phyloP scores from a whole-genome alignment of 202 grass and related monocot genomes.

The Musa balbisiana region DNA sequence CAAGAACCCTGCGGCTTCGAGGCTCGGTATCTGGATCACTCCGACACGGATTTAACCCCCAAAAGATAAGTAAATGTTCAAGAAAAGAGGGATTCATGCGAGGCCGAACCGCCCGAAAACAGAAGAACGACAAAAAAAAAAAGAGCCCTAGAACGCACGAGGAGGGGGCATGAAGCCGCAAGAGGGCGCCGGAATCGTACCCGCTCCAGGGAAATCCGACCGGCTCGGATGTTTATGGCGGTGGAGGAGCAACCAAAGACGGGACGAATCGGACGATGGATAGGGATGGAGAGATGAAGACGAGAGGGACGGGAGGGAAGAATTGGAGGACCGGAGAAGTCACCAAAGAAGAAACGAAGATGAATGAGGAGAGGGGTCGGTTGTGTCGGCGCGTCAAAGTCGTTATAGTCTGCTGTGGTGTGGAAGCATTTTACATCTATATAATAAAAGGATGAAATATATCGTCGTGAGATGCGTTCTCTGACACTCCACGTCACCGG shows the following conservation, averaged over 20 bases:
- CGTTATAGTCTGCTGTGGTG: too few relatives aligned
- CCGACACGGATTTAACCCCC: neutral
- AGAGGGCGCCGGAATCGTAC: neutral
- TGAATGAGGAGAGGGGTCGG: too few relatives aligned
- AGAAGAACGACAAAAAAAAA: neutral
- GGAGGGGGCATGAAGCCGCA: neutral
- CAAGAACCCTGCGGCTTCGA: neutral
- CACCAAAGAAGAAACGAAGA: too few relatives aligned
- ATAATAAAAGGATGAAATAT: too few relatives aligned
- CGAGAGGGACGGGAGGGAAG: neutral
- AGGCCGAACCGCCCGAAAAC: neutral
- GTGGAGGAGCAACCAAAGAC: neutral
- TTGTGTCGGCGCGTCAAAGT: too few relatives aligned
- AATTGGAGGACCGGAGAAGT: too few relatives aligned
- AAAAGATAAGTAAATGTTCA: neutral
- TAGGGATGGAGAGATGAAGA: neutral
- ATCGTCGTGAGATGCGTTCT: too few relatives aligned
- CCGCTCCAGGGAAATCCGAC: neutral
- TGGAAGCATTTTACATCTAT: too few relatives aligned
- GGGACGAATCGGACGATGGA: neutral
- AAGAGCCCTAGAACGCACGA: neutral
- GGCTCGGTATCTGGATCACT: neutral
- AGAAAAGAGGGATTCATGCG: neutral
- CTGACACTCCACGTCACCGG: too few relatives aligned
- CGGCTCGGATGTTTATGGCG: neutral